phyloP scores from a whole-genome alignment of 805 yeast genomes.

The Kregervanrija pseudodelftensis region DNA sequence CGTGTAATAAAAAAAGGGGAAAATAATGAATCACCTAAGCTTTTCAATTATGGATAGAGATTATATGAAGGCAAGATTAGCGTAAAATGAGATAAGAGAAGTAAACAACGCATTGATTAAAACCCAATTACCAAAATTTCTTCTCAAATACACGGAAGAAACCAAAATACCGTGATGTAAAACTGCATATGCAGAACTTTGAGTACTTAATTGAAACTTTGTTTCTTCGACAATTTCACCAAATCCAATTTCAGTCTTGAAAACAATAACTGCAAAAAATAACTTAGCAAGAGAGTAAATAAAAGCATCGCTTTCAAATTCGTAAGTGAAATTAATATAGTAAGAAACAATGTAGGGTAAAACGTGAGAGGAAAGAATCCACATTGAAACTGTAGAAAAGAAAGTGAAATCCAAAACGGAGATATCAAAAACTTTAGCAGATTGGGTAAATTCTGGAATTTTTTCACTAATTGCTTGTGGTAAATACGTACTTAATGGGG shows the following conservation, averaged over 20 bases:
- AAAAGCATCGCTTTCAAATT: conserved; percentile 48
- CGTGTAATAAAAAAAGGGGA: too few species aligned
- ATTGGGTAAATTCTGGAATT: conserved; percentile 16
- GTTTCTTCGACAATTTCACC: conserved; percentile 23
- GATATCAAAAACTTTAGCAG: conserved; percentile 30
- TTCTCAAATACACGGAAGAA: conserved; percentile 33
- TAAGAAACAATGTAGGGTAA: conserved; percentile 39
- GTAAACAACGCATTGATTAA: conserved; percentile 39
- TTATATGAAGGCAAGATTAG: conserved; percentile 29
- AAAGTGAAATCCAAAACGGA: conserved; percentile 27
- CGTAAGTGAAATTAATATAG: conserved; percentile 48
- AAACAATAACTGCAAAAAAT: conserved; percentile 32
- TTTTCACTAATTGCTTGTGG: conserved; percentile 20
- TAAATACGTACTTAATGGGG: conserved; percentile 16
- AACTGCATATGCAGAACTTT: conserved; percentile 4
- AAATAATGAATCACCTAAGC: too few species aligned
- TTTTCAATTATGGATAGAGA: too few species aligned
- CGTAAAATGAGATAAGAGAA: conserved; percentile 42
- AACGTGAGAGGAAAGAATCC: conserved; percentile 35
- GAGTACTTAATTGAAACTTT: conserved; percentile 18
- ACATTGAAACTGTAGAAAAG: conserved; percentile 29
- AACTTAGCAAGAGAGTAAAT: conserved; percentile 40
- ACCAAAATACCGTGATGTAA: conserved; percentile 20
- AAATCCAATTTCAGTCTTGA: conserved; percentile 21
- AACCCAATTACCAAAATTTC: conserved; percentile 41